Evolutionary conservation across 148 eudicot genomes (phyloP).

Genomic region (Vaccinium macrocarpon): DNA sequence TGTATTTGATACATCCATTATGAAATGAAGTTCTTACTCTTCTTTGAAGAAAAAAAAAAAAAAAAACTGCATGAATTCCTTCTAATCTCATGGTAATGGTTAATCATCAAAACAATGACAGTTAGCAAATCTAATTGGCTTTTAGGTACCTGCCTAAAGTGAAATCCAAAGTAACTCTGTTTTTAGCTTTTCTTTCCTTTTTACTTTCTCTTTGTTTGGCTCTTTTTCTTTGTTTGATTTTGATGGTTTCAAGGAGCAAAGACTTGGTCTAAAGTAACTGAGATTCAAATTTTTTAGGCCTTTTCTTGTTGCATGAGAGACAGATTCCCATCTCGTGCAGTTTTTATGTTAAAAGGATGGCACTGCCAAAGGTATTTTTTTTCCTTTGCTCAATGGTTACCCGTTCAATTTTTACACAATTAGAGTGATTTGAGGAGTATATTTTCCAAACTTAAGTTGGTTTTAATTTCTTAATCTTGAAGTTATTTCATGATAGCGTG

Average conservation of each 20-base stretch:
- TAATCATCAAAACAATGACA: slow-evolving; percentile 11
- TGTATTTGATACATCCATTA: too few species aligned
- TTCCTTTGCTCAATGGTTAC: neutral
- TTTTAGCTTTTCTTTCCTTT: neutral
- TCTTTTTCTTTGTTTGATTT: slow-evolving; percentile 25
- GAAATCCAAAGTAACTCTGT: slow-evolving; percentile 15
- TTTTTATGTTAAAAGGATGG: neutral
- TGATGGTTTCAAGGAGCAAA: slow-evolving; percentile 35
- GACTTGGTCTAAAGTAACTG: slow-evolving; percentile 36
- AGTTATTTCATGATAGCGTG: too few species aligned
- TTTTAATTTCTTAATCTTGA: neutral
- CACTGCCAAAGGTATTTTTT: neutral
- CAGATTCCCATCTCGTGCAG: slow-evolving; percentile 26
- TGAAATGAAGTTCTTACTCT: too few species aligned
- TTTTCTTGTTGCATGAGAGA: slow-evolving; percentile 27
- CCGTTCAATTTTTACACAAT: neutral
- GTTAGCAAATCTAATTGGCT: slow-evolving; percentile 1
- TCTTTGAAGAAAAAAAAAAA: neutral
- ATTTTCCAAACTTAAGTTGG: neutral
- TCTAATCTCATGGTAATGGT: neutral
- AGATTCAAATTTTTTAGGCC: slow-evolving; percentile 17
- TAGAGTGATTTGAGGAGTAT: neutral
- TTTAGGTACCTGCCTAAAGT: slow-evolving; percentile 19
- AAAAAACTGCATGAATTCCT: too few species aligned
- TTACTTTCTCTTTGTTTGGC: slow-evolving; percentile 18